phyloP scores from a whole-genome alignment of 805 yeast species.

The Saccharomycopsis amapae region DNA sequence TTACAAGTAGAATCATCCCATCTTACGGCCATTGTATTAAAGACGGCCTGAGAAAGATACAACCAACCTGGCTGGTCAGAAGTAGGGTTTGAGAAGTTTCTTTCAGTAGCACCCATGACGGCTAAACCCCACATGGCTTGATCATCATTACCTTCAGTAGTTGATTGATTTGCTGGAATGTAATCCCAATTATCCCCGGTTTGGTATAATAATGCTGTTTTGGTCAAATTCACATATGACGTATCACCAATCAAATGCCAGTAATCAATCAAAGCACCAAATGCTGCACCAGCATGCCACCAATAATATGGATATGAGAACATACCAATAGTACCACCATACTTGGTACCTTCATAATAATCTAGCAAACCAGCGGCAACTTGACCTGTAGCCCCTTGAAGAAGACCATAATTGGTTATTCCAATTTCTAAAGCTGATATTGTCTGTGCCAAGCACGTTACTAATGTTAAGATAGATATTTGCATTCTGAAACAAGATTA shows the following conservation, averaged over 20 bases:
- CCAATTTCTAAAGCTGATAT: slow-evolving; percentile 27
- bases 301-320: slow-evolving; percentile 88
- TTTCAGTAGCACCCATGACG: slow-evolving; percentile 87
- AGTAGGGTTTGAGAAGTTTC: slow-evolving; percentile 70
- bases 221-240: slow-evolving; percentile 52
- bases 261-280: slow-evolving; percentile 81
- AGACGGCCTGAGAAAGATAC: slow-evolving; percentile 78
- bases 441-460: slow-evolving; percentile 21
- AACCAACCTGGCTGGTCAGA: slow-evolving; percentile 66
- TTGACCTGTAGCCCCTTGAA: slow-evolving; percentile 46
- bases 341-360: slow-evolving; percentile 62
- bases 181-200: slow-evolving; percentile 68
- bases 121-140: slow-evolving; percentile 97
- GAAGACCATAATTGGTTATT: slow-evolving; percentile 22
- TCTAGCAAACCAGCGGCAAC: slow-evolving; percentile 70
- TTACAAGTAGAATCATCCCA: slow-evolving; percentile 74
- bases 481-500: neutral
- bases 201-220: slow-evolving; percentile 63
- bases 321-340: slow-evolving; percentile 82
- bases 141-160: slow-evolving; percentile 96
- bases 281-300: slow-evolving; percentile 99
- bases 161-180: slow-evolving; percentile 80
- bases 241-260: slow-evolving; percentile 63
- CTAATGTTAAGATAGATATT: neutral
- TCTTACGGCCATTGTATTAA: slow-evolving; percentile 80